A percentile compares a stretch with the other conserved stretches of the same genome.
Evolutionary conservation across 2,329 filamentous ascomycete species (phyloP).

Genomic region (Juglanconis oblonga): DNA sequence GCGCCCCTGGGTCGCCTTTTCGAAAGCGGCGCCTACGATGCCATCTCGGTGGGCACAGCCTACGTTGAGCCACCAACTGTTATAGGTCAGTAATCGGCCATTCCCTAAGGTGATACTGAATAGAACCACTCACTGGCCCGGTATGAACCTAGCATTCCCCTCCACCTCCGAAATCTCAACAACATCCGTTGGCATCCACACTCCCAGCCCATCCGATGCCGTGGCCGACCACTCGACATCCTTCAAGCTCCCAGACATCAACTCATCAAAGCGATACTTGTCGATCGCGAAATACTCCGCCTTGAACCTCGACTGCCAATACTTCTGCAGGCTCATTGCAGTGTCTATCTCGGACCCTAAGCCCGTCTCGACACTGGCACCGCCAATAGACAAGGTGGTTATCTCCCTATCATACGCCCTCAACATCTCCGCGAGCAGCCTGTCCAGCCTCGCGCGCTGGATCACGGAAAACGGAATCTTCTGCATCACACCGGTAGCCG

Average conservation of each 20-base stretch:
- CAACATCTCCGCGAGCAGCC: slow-evolving; percentile 15
- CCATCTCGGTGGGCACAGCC: slow-evolving; percentile 55
- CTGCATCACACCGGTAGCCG: background rate
- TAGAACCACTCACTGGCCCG: slow-evolving; percentile 12
- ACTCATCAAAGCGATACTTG: background rate
- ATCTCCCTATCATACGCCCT: background rate
- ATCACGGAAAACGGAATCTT: slow-evolving; percentile 8
- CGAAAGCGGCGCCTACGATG: slow-evolving; percentile 43
- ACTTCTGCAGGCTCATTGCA: slow-evolving; percentile 3
- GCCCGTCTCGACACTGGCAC: background rate
- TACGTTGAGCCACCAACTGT: slow-evolving; percentile 59
- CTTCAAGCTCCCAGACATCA: background rate
- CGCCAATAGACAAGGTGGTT: background rate
- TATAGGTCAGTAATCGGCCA: background rate
- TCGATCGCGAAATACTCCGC: slow-evolving; percentile 11
- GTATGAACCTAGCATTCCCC: background rate
- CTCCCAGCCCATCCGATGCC: slow-evolving; percentile 7
- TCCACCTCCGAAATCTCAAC: slow-evolving; percentile 13
- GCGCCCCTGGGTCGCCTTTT: slow-evolving; percentile 43
- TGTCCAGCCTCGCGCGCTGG: slow-evolving; percentile 13
- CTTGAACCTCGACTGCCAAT: slow-evolving; percentile 15
- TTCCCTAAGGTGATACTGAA: background rate
- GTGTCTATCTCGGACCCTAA: slow-evolving; percentile 3
- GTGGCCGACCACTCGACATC: slow-evolving; percentile 12
- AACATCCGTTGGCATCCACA: slow-evolving; percentile 4